Evolutionary conservation across 345 rosid genomes (phyloP).

Genomic region (Excoecaria cochinchinensis): DNA sequence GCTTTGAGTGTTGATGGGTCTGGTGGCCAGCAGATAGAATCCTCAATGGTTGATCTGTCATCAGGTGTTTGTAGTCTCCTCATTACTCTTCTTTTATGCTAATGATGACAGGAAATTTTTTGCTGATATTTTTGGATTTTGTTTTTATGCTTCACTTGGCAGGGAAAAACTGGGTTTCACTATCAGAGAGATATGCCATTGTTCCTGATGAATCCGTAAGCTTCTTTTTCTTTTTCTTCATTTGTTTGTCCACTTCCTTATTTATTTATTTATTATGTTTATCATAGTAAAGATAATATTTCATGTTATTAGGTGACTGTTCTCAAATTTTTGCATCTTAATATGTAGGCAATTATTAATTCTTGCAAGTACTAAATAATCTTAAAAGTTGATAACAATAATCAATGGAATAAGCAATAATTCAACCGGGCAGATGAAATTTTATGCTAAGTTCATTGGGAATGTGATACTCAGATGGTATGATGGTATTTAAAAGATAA

Average conservation of each 20-base stretch:
- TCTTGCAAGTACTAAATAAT: too few species aligned
- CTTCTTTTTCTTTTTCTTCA: background rate
- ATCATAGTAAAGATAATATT: background rate
- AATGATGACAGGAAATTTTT: background rate
- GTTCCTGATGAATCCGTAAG: slow-evolving; percentile 89
- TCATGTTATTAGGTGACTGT: too few species aligned
- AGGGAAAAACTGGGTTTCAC: slow-evolving; percentile 91
- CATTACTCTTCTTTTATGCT: background rate
- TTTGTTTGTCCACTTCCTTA: too few species aligned
- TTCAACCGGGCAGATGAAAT: too few species aligned
- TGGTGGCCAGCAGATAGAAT: slow-evolving; percentile 65
- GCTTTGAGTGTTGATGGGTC: slow-evolving; percentile 81
- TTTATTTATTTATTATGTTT: background rate
- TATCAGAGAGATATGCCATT: slow-evolving; percentile 85
- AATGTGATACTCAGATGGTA: too few species aligned
- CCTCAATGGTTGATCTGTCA: slow-evolving; percentile 61
- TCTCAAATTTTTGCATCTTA: too few species aligned
- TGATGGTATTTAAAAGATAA: too few species aligned
- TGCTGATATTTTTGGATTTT: background rate
- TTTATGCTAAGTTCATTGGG: too few species aligned
- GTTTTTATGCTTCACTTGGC: slow-evolving; percentile 21
- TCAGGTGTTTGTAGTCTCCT: slow-evolving; percentile 48
- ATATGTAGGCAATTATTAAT: too few species aligned
- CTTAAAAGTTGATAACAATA: too few species aligned
- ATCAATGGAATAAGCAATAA: too few species aligned